Conservation (phyloP, 768 basidiomycete species). For the Boletus tylopilopsis region DNA sequence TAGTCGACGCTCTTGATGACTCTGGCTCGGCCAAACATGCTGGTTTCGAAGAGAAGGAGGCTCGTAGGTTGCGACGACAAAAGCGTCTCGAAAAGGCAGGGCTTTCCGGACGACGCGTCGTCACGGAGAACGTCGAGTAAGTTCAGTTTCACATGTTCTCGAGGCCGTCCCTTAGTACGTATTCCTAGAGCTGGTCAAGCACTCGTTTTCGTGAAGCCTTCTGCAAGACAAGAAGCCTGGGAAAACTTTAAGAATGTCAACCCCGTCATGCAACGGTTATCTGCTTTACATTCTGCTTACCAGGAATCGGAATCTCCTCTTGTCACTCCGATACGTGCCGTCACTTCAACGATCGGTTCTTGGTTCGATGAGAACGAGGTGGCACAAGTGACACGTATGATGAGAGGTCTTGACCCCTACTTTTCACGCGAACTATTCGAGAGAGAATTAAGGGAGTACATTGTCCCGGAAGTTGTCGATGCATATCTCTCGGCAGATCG, state of each 20-base stretch:
- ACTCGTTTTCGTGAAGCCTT: constrained; percentile 79
- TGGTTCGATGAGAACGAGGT: constrained; percentile 98
- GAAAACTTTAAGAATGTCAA: constrained; percentile 75
- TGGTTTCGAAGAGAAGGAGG: constrained; percentile 95
- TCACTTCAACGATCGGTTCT: constrained; percentile 81
- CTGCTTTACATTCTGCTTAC: constrained; percentile 62
- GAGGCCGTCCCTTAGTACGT: neutral
- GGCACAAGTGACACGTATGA: constrained; percentile 86
- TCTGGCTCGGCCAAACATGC: constrained; percentile 91
- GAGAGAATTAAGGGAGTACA: constrained; percentile 91
- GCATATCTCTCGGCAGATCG: constrained; percentile 90
- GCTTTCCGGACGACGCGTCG: constrained; percentile 44
- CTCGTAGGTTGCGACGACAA: constrained; percentile 75
- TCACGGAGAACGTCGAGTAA: constrained; percentile 78
- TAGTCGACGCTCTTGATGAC: constrained; percentile 92
- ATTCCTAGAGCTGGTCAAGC: constrained; percentile 76
- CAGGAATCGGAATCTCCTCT: constrained; percentile 94
- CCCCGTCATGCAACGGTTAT: constrained; percentile 62
- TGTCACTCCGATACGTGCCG: constrained; percentile 71
- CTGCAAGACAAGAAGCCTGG: constrained; percentile 77
- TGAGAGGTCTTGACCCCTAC: constrained; percentile 83
- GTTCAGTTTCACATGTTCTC: constrained; percentile 26
- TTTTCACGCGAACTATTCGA: constrained; percentile 88
- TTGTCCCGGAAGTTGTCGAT: constrained; percentile 96
- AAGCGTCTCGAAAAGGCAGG: constrained; percentile 83